Evolutionary conservation across 225 moss, liverwort and hornwort species (phyloP), one percentile per base, ranked within the genome.

Genomic region (Rhytidiadelphus loreus): DNA sequence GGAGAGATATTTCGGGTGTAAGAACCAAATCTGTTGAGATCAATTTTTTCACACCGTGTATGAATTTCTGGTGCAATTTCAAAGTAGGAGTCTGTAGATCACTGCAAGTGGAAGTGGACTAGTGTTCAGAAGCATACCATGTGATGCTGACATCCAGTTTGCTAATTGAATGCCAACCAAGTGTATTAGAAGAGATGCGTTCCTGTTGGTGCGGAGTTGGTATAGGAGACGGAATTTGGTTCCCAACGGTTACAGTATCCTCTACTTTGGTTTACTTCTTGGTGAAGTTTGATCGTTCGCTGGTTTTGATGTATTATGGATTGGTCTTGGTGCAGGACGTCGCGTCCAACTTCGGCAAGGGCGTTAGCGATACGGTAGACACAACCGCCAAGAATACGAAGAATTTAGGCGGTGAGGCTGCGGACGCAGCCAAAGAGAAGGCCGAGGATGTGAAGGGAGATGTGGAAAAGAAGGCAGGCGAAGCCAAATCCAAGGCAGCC

Each of bases 331-430:
- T 86, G 55, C 87, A 94, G 92, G 88, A 92, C 60, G n/a, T 85
- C 35, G 90, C 57, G 39, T 91, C 92, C 48, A 62, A 52, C 53
- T 75, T 91, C 13, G 87, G 78, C 73, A 92, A 92, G 87, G 91
- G 86, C 16, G 92, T 82, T 7, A 82, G 68, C 7, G 92, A 94
- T 15, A 83, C 84, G 20, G 83, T 72, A 6, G 66, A 81, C 17
- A 83, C 78, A 16, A 85, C 92, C 24, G 88, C 86, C 37, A 91
- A 90, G 70, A 90, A 93, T 35, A 71, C 85, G 3, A 91, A 93
- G 74, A 22, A 94, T 52, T 39, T 90, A 16, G 92, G 92, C 11
- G 77, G 87, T 11, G 88, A 91, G 70, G 93, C 93, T 35, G 66
- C 52, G 9, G 86, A 91, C 32, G 61, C 90, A n/a, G 87, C 81